Conservation (phyloP, 2,329 filamentous ascomycete species). For the Blumeriella jaapii region DNA sequence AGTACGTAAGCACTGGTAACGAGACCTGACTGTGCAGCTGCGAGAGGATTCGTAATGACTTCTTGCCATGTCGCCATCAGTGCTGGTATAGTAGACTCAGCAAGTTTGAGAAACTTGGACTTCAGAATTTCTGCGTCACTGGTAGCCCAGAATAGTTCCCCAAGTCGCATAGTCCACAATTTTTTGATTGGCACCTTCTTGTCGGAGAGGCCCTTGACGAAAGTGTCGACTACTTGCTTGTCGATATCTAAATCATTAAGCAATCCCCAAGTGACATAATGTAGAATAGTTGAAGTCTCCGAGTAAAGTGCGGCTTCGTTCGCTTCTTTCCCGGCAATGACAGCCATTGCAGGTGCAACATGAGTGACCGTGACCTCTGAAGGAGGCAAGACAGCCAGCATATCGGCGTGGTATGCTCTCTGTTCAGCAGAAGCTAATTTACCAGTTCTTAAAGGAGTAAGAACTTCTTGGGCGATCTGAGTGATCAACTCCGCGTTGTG, state of each 20-base stretch:
- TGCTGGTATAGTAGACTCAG: slow-evolving; percentile 40
- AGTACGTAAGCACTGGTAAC: slow-evolving; percentile 69
- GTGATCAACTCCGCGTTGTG: slow-evolving; percentile 45
- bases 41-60: slow-evolving; percentile 62
- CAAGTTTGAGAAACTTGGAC: slow-evolving; percentile 38
- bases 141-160: slow-evolving; percentile 55
- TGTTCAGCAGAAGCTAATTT: slow-evolving; percentile 83
- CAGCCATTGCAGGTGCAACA: slow-evolving; percentile 53
- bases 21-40: slow-evolving; percentile 72
- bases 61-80: slow-evolving; percentile 67
- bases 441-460: slow-evolving; percentile 66
- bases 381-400: slow-evolving; percentile 55
- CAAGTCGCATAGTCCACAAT: slow-evolving; percentile 67
- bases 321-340: slow-evolving; percentile 69
- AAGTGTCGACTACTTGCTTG: slow-evolving; percentile 55
- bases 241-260: slow-evolving; percentile 49
- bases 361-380: slow-evolving; percentile 53
- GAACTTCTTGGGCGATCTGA: slow-evolving; percentile 65
- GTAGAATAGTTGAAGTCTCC: slow-evolving; percentile 60
- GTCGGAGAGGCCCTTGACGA: slow-evolving; percentile 72
- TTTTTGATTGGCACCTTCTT: slow-evolving; percentile 71
- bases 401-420: slow-evolving; percentile 69
- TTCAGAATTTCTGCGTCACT: slow-evolving; percentile 35
- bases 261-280: slow-evolving; percentile 52
- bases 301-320: slow-evolving; percentile 73